Evolutionary conservation across 306 rosid species (phyloP).

Genomic region (Potentilla sterilis): DNA sequence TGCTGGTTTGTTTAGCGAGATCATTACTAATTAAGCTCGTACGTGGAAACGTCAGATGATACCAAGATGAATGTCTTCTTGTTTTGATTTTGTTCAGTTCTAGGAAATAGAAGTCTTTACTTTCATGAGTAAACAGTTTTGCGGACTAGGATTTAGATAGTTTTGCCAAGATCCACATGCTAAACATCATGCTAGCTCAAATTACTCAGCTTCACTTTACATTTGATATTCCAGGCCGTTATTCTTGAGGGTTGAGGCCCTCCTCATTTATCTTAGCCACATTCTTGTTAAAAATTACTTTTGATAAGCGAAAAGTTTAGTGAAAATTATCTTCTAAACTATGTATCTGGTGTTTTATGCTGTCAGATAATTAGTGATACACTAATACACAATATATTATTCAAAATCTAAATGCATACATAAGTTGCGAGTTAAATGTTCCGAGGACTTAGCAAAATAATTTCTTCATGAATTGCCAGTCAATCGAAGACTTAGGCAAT

Average conservation of each 20-base stretch:
- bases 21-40: background rate
- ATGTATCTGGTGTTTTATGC: background rate
- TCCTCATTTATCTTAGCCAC: background rate
- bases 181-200: background rate
- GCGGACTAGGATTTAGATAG: background rate
- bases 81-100: background rate
- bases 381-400: background rate
- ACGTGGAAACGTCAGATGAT: background rate
- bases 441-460: background rate
- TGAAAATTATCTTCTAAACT: background rate
- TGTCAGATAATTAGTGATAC: background rate
- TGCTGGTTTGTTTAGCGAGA: background rate
- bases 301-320: background rate
- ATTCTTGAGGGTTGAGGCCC: background rate
- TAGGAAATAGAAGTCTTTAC: background rate
- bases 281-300: background rate
- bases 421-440: background rate
- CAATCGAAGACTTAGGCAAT: background rate
- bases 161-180: background rate
- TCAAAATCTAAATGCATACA: background rate
- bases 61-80: background rate
- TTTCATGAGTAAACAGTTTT: background rate
- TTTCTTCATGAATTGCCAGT: background rate
- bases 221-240: background rate
- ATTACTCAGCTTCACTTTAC: background rate